Evolutionary conservation across 2,329 filamentous ascomycete genomes (phyloP).

Genomic region (Paramyrothecium roridum): DNA sequence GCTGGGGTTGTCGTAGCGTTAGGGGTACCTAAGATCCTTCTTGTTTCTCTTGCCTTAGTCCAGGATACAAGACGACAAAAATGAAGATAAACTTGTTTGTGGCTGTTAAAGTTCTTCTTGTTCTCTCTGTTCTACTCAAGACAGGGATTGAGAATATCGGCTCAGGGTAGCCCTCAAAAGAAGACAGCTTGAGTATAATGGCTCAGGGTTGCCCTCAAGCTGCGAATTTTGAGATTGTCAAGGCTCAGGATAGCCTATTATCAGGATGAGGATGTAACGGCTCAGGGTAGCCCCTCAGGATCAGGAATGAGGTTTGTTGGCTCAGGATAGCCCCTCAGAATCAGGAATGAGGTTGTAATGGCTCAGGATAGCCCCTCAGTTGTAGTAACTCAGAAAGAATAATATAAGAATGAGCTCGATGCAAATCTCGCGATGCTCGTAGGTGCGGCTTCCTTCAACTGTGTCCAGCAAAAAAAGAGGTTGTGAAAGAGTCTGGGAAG

Average conservation of each 20-base stretch:
- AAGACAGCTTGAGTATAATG: not conserved
- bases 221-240: not conserved
- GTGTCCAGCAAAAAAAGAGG: not conserved
- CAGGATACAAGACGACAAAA: not conserved
- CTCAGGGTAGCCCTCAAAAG: slow-evolving; percentile 5
- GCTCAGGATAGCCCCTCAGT: slow-evolving; percentile 14
- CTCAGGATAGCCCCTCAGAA: slow-evolving; percentile 16
- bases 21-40: not conserved
- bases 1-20: not conserved
- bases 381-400: not conserved
- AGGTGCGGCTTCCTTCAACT: not conserved
- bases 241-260: not conserved
- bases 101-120: slow-evolving; percentile 1
- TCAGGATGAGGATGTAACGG: slow-evolving; percentile 3
- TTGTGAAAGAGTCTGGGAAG: not conserved
- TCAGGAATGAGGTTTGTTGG: slow-evolving; percentile 4
- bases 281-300: slow-evolving; percentile 7
- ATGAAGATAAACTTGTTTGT: not conserved
- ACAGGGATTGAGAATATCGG: slow-evolving; percentile 1
- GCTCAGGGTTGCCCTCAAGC: slow-evolving; percentile 4
- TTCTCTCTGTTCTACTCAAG: slow-evolving; percentile 8
- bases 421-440: not conserved
- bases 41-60: not conserved
- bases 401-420: not conserved
- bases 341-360: slow-evolving; percentile 5